Evolutionary conservation across 495 filamentous ascomycete species (phyloP).

Genomic region (Penicillium paxilli): DNA sequence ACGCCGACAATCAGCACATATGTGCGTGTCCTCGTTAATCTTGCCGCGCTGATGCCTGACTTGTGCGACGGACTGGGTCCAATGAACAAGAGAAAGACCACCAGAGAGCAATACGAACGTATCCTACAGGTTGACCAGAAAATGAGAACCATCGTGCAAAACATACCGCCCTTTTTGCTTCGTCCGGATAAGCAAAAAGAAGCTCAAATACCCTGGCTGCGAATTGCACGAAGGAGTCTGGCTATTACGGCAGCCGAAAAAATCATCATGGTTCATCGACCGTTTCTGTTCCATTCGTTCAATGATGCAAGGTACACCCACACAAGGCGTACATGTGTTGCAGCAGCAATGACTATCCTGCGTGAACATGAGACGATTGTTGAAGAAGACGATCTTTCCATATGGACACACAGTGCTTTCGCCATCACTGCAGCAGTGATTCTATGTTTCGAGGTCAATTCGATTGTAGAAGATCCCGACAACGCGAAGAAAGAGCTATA

Average conservation of each 20-base stretch:
- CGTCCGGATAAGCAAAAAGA: slow-evolving; percentile 27
- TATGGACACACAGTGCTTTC: slow-evolving; percentile 35
- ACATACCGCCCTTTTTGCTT: slow-evolving; percentile 32
- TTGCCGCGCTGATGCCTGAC: slow-evolving; percentile 42
- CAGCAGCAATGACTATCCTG: slow-evolving; percentile 47
- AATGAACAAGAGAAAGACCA: slow-evolving; percentile 28
- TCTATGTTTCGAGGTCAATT: slow-evolving; percentile 31
- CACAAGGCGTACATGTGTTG: slow-evolving; percentile 44
- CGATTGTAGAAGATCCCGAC: slow-evolving; percentile 14
- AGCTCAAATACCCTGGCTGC: slow-evolving; percentile 37
- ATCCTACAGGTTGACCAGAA: slow-evolving; percentile 42
- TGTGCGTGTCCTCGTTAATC: slow-evolving; percentile 34
- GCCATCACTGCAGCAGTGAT: slow-evolving; percentile 34
- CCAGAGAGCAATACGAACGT: slow-evolving; percentile 41
- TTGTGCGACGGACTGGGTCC: slow-evolving; percentile 40
- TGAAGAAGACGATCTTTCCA: slow-evolving; percentile 28
- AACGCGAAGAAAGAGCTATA: slow-evolving; percentile 18
- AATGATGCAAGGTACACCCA: slow-evolving; percentile 37
- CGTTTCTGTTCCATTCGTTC: slow-evolving; percentile 46
- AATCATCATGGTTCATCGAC: slow-evolving; percentile 54
- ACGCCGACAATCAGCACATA: slow-evolving; percentile 42
- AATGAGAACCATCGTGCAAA: slow-evolving; percentile 38
- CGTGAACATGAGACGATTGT: slow-evolving; percentile 38
- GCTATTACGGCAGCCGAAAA: slow-evolving; percentile 49
- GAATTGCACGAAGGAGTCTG: slow-evolving; percentile 39